A percentile compares a stretch with the other conserved stretches of the same genome.
Evolutionary conservation across 331 rosid genomes (phyloP).

Genomic region (Rhamnella rubrinervis): DNA sequence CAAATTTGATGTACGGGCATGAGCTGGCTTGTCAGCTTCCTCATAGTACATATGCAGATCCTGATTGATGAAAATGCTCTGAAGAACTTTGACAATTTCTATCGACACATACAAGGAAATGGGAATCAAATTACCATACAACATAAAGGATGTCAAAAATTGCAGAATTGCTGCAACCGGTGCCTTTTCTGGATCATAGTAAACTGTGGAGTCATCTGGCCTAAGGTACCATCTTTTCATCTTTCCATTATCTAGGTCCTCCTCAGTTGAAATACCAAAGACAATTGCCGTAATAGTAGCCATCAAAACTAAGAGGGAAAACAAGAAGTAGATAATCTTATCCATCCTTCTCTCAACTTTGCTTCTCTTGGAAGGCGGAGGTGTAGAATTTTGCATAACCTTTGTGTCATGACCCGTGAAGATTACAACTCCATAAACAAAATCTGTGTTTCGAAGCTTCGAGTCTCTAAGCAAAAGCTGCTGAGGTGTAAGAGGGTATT

Average conservation of each 20-base stretch:
- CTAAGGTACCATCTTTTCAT: conserved; percentile 90
- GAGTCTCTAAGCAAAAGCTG: conserved; percentile 95
- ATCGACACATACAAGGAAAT: conserved; percentile 94
- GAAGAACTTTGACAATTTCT: conserved; percentile 96
- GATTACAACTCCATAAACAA: conserved; percentile 79
- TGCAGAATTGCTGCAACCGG: conserved; percentile 67
- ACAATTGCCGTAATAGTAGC: conserved; percentile 60
- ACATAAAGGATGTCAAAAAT: conserved; percentile 76
- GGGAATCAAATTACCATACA: conserved; percentile 87
- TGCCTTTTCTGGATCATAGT: conserved; percentile 62
- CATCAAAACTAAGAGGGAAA: conserved; percentile 56
- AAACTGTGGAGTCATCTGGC: conserved; percentile 68
- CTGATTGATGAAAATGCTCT: conserved; percentile 81
- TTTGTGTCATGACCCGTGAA: conserved; percentile 93
- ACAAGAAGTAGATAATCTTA: conserved; percentile 69
- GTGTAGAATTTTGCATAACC: conserved; percentile 92
- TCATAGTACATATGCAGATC: conserved; percentile 80
- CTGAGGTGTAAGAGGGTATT: conserved; percentile 77
- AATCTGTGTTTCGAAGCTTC: conserved; percentile 88
- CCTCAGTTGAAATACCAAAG: conserved; percentile 59
- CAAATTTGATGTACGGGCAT: conserved; percentile 90
- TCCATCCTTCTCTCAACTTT: conserved; percentile 90
- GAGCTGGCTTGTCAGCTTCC: conserved; percentile 88
- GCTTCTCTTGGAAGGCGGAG: conserved; percentile 95
- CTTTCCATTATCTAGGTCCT: conserved; percentile 58